Conservation (phyloP, 1,284 basidiomycete species). For the Cutaneotrichosporon mucoides region DNA sequence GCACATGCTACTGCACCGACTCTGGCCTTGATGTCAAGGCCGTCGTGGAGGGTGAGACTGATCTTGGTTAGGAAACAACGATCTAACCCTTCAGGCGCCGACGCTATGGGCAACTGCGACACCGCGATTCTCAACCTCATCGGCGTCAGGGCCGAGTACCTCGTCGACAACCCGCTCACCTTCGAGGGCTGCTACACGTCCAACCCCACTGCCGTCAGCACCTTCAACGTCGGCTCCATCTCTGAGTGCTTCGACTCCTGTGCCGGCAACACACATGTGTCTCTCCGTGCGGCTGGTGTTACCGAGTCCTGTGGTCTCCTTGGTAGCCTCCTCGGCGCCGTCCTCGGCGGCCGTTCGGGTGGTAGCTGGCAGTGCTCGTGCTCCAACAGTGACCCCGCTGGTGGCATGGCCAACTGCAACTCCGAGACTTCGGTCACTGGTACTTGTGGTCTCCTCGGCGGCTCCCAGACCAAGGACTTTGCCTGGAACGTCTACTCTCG, state of each 20-base stretch:
- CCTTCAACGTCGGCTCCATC: neutral
- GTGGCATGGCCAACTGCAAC: neutral
- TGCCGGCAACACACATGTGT: neutral
- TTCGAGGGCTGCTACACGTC: neutral
- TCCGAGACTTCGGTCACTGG: neutral
- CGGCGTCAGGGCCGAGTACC: slow-evolving; percentile 2
- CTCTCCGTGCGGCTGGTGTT: neutral
- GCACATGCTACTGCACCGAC: slow-evolving; percentile 5
- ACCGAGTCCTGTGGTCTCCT: neutral
- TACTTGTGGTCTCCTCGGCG: neutral
- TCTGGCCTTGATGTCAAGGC: neutral
- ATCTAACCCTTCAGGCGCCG: neutral
- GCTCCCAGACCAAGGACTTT: neutral
- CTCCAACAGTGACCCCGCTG: neutral
- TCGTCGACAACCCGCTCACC: neutral
- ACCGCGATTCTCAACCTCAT: slow-evolving; percentile 2
- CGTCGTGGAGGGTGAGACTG: neutral
- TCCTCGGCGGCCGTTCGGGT: slow-evolving; percentile 2
- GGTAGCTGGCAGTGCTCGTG: neutral
- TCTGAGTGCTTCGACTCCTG: slow-evolving; percentile 1
- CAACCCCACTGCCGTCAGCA: neutral
- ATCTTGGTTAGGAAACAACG: no score
- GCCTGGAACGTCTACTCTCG: slow-evolving; percentile 2
- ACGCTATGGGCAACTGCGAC: neutral
- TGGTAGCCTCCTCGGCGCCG: neutral